A percentile compares a stretch with the other conserved stretches of the same genome.
Conservation (phyloP, 2,329 filamentous ascomycete genomes). For the Arachnomyces sp. region DNA sequence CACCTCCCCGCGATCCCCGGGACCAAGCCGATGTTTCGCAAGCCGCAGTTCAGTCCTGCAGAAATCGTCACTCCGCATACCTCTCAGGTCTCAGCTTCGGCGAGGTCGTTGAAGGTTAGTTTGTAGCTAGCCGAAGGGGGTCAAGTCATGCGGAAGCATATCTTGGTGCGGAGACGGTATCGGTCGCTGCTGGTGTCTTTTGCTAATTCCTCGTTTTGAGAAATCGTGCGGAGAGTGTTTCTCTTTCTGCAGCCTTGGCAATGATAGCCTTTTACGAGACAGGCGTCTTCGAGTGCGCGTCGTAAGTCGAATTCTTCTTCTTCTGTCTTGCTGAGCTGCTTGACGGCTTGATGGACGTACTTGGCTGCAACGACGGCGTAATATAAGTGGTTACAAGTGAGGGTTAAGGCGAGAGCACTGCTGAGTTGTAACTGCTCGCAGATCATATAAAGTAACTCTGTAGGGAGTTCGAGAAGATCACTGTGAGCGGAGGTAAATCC, state of each 20-base stretch:
- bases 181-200: constrained; percentile 1
- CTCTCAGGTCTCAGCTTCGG: neutral
- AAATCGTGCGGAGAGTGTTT: neutral
- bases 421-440: neutral
- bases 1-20: too few species aligned
- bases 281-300: neutral
- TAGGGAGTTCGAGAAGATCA: neutral
- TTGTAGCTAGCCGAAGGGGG: neutral
- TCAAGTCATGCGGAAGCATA: neutral
- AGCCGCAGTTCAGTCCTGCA: neutral
- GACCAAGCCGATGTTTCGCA: neutral
- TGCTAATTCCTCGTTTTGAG: neutral
- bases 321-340: neutral
- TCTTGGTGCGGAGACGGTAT: constrained; percentile 2
- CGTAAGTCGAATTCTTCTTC: neutral
- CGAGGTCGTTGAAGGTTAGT: neutral
- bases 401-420: neutral
- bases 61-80: neutral
- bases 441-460: constrained; percentile 1
- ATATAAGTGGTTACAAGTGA: constrained; percentile 1
- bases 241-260: constrained; percentile 1
- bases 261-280: neutral
- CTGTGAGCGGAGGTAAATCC: neutral
- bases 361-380: neutral
- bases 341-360: neutral